Percentiles rank a stretch among this genome's conserved stretches.
Conservation (phyloP, 345 rosid species). For the Rubroshorea leprosula region DNA sequence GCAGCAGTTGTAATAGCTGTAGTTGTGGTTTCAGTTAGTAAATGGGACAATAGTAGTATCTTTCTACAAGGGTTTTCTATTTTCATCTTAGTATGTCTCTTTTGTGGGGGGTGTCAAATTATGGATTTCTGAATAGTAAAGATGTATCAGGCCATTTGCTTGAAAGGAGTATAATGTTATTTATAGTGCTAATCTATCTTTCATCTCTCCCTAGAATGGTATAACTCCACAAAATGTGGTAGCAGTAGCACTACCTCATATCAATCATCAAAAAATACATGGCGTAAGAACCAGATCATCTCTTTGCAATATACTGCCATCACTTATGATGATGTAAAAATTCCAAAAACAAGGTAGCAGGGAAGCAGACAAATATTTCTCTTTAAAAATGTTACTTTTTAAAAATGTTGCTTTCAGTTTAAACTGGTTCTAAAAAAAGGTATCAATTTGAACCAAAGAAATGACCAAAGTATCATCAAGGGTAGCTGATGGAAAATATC, state of each 20-base stretch:
- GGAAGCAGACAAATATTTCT: too few relatives aligned
- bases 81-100: conserved; percentile 36
- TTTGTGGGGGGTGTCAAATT: conserved; percentile 26
- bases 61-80: conserved; percentile 40
- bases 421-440: too few relatives aligned
- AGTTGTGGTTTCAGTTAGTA: conserved; percentile 34
- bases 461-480: too few relatives aligned
- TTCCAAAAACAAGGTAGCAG: too few relatives aligned
- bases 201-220: not conserved
- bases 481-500: too few relatives aligned
- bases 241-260: not conserved
- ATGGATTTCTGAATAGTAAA: conserved; percentile 38
- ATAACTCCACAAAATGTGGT: conserved; percentile 8
- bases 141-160: conserved; percentile 34
- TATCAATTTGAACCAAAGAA: too few relatives aligned
- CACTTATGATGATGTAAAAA: too few relatives aligned
- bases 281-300: too few relatives aligned
- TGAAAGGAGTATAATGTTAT: conserved; percentile 27
- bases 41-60: conserved; percentile 39
- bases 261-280: too few relatives aligned
- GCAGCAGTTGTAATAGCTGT: conserved; percentile 10
- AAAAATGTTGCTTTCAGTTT: too few relatives aligned
- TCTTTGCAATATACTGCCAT: too few relatives aligned
- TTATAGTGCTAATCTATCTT: conserved; percentile 10
- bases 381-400: too few relatives aligned